Conservation (phyloP, 257 asterid species). For the Leonotis leonurus region DNA sequence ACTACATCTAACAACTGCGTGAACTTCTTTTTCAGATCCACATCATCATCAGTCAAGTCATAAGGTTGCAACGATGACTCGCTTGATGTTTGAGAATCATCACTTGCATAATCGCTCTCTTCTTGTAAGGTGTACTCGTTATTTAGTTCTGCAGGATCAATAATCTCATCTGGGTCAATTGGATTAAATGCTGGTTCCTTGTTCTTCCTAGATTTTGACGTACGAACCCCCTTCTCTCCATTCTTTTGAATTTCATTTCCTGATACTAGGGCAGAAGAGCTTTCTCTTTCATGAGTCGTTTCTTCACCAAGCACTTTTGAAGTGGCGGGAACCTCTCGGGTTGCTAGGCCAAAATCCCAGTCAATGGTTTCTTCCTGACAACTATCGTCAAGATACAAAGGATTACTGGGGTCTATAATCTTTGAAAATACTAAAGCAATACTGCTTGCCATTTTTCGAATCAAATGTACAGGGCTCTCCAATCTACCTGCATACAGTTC, state of each 20-base stretch:
- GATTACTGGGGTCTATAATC: constrained; percentile 81
- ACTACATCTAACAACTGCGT: constrained; percentile 90
- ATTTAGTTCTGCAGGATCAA: constrained; percentile 66
- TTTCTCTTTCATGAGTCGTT: constrained; percentile 27
- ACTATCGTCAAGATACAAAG: constrained; percentile 84
- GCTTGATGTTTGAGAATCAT: constrained; percentile 59
- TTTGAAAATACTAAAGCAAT: constrained; percentile 85
- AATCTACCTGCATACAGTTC: constrained; percentile 67
- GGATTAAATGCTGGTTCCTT: constrained; percentile 30
- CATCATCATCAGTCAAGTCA: constrained; percentile 78
- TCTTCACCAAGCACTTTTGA: constrained; percentile 23
- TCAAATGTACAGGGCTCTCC: constrained; percentile 73
- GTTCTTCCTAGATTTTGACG: constrained; percentile 30
- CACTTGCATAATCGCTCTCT: constrained; percentile 55
- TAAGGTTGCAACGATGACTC: constrained; percentile 73
- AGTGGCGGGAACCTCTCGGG: constrained; percentile 23
- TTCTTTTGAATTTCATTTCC: constrained; percentile 29
- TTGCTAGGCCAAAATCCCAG: constrained; percentile 74
- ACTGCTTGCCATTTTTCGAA: constrained; percentile 90
- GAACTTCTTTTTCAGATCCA: constrained; percentile 63
- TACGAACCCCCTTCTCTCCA: constrained; percentile 23
- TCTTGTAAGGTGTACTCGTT: constrained; percentile 34
- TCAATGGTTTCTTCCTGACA: constrained; percentile 59
- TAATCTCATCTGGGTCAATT: constrained; percentile 81
- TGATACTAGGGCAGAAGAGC: constrained; percentile 11